Evolutionary conservation across 2,329 filamentous ascomycete species (phyloP), one percentile per base, ranked within the genome.

Genomic region (Alternaria hordeiaustralica): DNA sequence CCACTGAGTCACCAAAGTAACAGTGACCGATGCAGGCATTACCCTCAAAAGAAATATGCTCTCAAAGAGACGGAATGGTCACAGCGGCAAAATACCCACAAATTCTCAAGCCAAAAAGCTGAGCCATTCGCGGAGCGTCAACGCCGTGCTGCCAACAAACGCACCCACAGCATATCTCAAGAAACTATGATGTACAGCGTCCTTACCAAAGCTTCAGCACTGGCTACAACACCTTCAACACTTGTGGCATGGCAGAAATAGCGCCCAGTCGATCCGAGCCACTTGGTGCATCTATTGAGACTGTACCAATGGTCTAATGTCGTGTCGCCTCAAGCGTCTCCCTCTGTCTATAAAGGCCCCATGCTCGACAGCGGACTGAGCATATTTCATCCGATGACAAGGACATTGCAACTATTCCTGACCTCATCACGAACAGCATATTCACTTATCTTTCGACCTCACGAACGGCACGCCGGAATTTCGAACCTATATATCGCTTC

Each of bases 211-310:
- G 44, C 18, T 55, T 55, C 20, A 53, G 26, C n/a, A 55, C 20
- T n/a, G 47, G 30, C n/a, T 21, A 64, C 58, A 50, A 55, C n/a
- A 26, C 54, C 30, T 23, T 21, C 30, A 56, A 36, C 47, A 55
- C 25, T 33, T 55, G 61, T 60, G 59, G 56, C 58, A 15, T 51
- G 47, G 44, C 33, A 25, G 26, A 25, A 28, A 25, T 9, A 36
- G 25, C 36, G 53, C 28, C 43, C 18, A 33, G 12, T 44, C 13
- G 13, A 55, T 33, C 6, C 30, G 33, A 45, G 23, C 23, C 18
- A 9, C 12, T 28, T 18, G 18, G 4, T 36, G 36, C 5, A 18
- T 20, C 26, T 30, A 36, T 41, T 30, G 20, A 26, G 21, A 53
- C 47, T 46, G 33, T 15, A 30, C 15, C 23, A 11, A 20, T 36